Percentiles rank a stretch among this genome's conserved stretches.
Evolutionary conservation across 768 basidiomycete species (phyloP).

Genomic region (Serendipita sp.): DNA sequence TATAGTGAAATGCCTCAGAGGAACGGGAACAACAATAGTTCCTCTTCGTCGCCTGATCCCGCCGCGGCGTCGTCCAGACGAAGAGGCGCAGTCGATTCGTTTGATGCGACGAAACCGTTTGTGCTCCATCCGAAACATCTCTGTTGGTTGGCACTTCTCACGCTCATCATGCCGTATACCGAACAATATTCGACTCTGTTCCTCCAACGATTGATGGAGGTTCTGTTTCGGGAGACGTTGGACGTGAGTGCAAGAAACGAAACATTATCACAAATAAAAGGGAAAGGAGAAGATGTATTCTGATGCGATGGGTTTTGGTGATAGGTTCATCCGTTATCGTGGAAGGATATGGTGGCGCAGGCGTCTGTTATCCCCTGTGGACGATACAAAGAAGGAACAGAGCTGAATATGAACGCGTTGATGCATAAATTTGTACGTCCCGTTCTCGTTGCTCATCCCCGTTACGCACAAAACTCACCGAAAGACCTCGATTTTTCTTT

Average conservation of each 20-base stretch:
- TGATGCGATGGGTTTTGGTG: no score
- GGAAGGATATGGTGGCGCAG: neutral
- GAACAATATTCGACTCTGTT: neutral
- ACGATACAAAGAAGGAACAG: neutral
- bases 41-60: neutral
- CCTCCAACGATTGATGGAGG: neutral
- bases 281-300: no score
- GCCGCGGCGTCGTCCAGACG: neutral
- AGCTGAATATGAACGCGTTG: no score
- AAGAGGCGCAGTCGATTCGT: neutral
- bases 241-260: neutral
- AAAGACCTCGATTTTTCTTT: no score
- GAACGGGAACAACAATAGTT: no score
- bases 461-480: no score
- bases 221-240: neutral
- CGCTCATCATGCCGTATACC: neutral
- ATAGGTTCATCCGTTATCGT: neutral
- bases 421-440: no score
- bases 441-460: no score
- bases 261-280: no score
- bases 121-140: neutral
- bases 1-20: no score
- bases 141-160: neutral
- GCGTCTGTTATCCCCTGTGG: neutral
- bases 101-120: neutral